Evolutionary conservation across 129 eudicot species (phyloP).

Genomic region (Pulicaria dysenterica): DNA sequence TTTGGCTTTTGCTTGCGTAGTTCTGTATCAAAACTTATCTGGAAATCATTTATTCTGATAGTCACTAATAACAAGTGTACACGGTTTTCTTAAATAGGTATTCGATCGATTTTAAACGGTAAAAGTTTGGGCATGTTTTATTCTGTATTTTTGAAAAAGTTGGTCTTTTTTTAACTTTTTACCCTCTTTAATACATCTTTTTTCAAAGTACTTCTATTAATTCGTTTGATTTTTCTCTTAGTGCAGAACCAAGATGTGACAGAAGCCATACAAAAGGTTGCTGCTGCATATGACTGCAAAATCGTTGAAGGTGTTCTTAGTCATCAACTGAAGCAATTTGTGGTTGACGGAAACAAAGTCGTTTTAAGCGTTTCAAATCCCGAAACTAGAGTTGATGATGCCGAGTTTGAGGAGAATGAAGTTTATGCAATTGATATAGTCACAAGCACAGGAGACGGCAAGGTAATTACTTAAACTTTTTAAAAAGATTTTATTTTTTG

Average conservation of each 20-base stretch:
- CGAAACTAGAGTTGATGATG: slow-evolving; percentile 86
- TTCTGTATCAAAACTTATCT: too few species aligned
- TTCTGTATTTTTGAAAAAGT: too few species aligned
- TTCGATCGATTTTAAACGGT: too few species aligned
- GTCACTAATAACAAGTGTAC: too few species aligned
- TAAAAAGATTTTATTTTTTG: neutral
- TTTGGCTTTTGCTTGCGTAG: too few species aligned
- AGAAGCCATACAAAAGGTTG: slow-evolving; percentile 85
- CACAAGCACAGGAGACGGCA: slow-evolving; percentile 87
- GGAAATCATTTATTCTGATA: too few species aligned
- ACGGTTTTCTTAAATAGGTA: too few species aligned
- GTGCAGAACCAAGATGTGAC: slow-evolving; percentile 80
- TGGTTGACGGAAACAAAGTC: slow-evolving; percentile 90
- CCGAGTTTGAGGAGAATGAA: slow-evolving; percentile 92
- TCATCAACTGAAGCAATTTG: slow-evolving; percentile 84
- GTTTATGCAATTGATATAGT: slow-evolving; percentile 82
- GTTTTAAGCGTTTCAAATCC: slow-evolving; percentile 69
- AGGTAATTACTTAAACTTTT: slow-evolving; percentile 37
- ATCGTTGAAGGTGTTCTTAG: slow-evolving; percentile 92
- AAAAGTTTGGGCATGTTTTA: too few species aligned
- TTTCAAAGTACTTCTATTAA: neutral
- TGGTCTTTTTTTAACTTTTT: too few species aligned
- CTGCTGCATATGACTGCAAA: slow-evolving; percentile 88
- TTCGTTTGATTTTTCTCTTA: neutral
- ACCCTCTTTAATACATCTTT: too few species aligned